A percentile compares a stretch with the other conserved stretches of the same genome.
phyloP scores from a whole-genome alignment of 2,329 filamentous ascomycete species.

The Diplocarpon rosae region DNA sequence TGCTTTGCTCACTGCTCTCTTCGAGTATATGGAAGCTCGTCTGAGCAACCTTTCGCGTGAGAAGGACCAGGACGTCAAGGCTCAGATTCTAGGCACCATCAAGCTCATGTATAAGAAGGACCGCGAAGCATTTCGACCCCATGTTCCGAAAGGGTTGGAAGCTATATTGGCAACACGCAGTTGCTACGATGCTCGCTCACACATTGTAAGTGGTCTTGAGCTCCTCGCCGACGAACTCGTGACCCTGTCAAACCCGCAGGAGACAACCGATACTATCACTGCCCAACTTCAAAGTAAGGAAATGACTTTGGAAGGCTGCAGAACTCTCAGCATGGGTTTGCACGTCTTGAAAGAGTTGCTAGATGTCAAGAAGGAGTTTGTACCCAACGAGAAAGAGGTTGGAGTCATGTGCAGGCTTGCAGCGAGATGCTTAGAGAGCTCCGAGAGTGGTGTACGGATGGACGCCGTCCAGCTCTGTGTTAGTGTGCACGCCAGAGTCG shows the following conservation, averaged over 20 bases:
- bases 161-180: conserved; percentile 54
- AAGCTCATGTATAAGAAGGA: conserved; percentile 61
- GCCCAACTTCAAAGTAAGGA: conserved; percentile 36
- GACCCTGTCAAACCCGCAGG: conserved; percentile 49
- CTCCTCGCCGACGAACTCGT: conserved; percentile 63
- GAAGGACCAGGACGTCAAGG: conserved; percentile 61
- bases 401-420: conserved; percentile 39
- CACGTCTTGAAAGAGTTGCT: conserved; percentile 51
- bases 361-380: conserved; percentile 32
- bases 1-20: conserved; percentile 53
- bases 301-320: conserved; percentile 35
- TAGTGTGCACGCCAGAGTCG: conserved; percentile 52
- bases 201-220: conserved; percentile 66
- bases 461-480: conserved; percentile 74
- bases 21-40: conserved; percentile 59
- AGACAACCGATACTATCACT: conserved; percentile 46
- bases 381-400: conserved; percentile 41
- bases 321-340: conserved; percentile 50
- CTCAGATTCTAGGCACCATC: conserved; percentile 63
- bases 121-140: conserved; percentile 52
- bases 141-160: conserved; percentile 57
- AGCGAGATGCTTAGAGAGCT: conserved; percentile 46
- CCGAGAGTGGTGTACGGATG: conserved; percentile 54
- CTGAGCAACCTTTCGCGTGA: conserved; percentile 43
- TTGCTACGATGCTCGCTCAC: conserved; percentile 55